Percentiles rank a stretch among this genome's conserved stretches.
phyloP scores from a whole-genome alignment of 1,139 yeast genomes.

The Meyerozyma sp. region DNA sequence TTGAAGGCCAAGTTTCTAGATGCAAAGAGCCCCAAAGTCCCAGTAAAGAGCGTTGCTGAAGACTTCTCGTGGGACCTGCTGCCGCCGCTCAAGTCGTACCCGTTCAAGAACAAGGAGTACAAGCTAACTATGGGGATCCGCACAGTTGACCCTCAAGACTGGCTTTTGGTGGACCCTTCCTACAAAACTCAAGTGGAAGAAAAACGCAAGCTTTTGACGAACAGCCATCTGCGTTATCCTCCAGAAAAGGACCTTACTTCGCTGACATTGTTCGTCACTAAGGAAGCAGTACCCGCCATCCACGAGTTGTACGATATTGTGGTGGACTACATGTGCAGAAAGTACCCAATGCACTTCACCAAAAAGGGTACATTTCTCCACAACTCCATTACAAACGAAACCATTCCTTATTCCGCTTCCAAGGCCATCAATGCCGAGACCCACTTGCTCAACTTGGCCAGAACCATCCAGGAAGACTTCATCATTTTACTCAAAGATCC shows the following conservation, averaged over 20 bases:
- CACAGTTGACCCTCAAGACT: constrained; percentile 50
- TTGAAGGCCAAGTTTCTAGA: neutral
- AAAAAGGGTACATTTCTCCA: constrained; percentile 23
- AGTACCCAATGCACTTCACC: constrained; percentile 58
- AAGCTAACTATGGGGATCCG: constrained; percentile 67
- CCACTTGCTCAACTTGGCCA: constrained; percentile 37
- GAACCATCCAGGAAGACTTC: constrained; percentile 64
- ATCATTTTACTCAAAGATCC: constrained; percentile 52
- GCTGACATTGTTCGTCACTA: constrained; percentile 31
- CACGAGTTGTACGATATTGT: constrained; percentile 52
- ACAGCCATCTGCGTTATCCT: constrained; percentile 33
- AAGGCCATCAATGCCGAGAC: constrained; percentile 17
- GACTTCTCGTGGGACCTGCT: neutral
- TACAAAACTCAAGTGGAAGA: constrained; percentile 43
- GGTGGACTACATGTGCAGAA: constrained; percentile 40
- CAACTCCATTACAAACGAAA: constrained; percentile 39
- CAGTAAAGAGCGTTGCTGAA: neutral
- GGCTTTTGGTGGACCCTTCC: constrained; percentile 64
- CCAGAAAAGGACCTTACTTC: constrained; percentile 20
- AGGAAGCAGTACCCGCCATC: constrained; percentile 44
- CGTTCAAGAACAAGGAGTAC: constrained; percentile 52
- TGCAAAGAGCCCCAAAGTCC: neutral
- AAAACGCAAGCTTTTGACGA: constrained; percentile 36
- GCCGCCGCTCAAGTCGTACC: neutral
- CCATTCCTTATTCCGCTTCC: constrained; percentile 25